These are phyloP conservation scores for Lathyrus tuberosus DNA, from an alignment of 306 rosid species.

Conservation along the genomic window DNA sequence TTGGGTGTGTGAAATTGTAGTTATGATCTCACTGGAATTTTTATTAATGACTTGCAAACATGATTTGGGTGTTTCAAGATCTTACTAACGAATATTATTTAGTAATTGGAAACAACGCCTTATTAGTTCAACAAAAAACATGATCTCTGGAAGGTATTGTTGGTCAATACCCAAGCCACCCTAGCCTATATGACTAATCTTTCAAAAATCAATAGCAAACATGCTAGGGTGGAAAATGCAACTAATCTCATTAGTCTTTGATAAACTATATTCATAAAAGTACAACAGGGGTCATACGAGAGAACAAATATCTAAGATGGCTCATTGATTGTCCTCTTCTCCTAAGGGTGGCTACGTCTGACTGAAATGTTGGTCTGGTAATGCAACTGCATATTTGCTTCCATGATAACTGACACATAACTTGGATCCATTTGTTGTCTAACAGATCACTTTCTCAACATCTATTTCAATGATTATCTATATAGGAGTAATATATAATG, in stretches of 20 bases:
- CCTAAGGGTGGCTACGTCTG: background rate
- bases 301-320: background rate
- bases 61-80: constrained; percentile 37
- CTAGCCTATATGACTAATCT: background rate
- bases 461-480: too few species aligned
- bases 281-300: too few species aligned
- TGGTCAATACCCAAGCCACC: background rate
- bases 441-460: too few species aligned
- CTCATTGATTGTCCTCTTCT: constrained; percentile 8
- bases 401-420: too few species aligned
- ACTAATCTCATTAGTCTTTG: background rate
- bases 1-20: constrained; percentile 14
- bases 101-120: background rate
- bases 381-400: too few species aligned
- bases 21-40: constrained; percentile 11
- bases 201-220: constrained; percentile 9
- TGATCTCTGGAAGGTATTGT: constrained; percentile 5
- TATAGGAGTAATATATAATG: too few species aligned
- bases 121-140: background rate
- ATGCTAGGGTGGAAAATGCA: background rate
- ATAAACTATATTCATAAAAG: background rate
- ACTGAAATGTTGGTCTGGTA: too few species aligned
- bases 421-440: too few species aligned
- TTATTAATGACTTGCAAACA: constrained; percentile 71
- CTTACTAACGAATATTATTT: constrained; percentile 23